phyloP scores from a whole-genome alignment of 2,329 filamentous ascomycete species.

The Tolypocladium album region DNA sequence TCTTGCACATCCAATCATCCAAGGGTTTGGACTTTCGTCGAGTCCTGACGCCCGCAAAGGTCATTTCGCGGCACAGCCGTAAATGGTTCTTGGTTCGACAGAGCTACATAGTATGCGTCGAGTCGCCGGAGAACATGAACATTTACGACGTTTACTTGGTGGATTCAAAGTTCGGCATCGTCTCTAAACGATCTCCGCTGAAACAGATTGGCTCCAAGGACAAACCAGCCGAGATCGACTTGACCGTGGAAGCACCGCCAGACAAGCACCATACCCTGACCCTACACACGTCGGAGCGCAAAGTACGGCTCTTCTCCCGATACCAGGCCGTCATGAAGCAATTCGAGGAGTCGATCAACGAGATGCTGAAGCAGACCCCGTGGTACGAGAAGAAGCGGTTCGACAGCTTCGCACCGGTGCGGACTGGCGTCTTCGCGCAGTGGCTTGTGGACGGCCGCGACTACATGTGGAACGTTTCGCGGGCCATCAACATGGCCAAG shows the following conservation, averaged over 20 bases:
- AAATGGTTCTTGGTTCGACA: constrained; percentile 99
- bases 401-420: constrained; percentile 84
- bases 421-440: constrained; percentile 78
- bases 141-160: constrained; percentile 99
- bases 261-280: constrained; percentile 74
- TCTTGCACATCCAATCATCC: constrained; percentile 80
- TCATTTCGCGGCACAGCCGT: constrained; percentile 73
- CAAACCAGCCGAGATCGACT: constrained; percentile 38
- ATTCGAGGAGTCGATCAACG: constrained; percentile 84
- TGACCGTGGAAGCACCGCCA: constrained; percentile 23
- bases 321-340: constrained; percentile 84
- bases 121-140: constrained; percentile 96
- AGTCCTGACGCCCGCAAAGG: constrained; percentile 65
- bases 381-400: constrained; percentile 84
- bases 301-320: constrained; percentile 79
- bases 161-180: constrained; percentile 75
- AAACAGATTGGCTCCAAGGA: constrained; percentile 46
- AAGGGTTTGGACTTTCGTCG: constrained; percentile 81
- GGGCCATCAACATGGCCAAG: constrained; percentile 91
- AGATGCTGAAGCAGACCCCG: constrained; percentile 71
- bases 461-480: constrained; percentile 99
- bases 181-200: constrained; percentile 56
- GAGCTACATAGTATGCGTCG: constrained; percentile 96
- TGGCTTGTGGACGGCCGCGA: constrained; percentile 96
- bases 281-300: constrained; percentile 84